A percentile compares a stretch with the other conserved stretches of the same genome.
These are phyloP conservation scores for Teratosphaeria destructans DNA, from an alignment of 2,329 filamentous ascomycete species.

Conservation along the genomic window DNA sequence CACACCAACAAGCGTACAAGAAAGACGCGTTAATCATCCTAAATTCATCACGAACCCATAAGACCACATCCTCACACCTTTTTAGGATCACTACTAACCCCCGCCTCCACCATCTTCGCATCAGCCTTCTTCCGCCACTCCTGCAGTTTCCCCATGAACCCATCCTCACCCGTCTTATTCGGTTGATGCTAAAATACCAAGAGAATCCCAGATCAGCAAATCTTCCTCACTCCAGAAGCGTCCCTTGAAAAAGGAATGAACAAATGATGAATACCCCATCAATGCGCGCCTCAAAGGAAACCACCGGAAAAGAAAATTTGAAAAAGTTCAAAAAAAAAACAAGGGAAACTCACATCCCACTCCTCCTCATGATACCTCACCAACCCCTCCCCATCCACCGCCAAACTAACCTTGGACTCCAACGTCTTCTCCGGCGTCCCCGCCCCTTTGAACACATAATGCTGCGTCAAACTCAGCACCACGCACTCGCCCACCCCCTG, in stretches of 20 bases:
- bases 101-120: slow-evolving; percentile 18
- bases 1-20: too few relatives aligned
- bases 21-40: background rate
- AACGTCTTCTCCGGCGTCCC: slow-evolving; percentile 19
- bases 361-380: slow-evolving; percentile 20
- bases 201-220: background rate
- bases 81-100: slow-evolving; percentile 13
- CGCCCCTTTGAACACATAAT: slow-evolving; percentile 20
- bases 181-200: slow-evolving; percentile 6
- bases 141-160: slow-evolving; percentile 18
- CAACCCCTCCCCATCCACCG: slow-evolving; percentile 13
- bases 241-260: too few relatives aligned
- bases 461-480: slow-evolving; percentile 16
- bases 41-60: background rate
- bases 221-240: too few relatives aligned
- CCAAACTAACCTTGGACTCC: slow-evolving; percentile 17
- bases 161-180: slow-evolving; percentile 18
- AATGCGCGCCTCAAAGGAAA: too few relatives aligned
- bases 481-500: slow-evolving; percentile 2
- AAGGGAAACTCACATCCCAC: slow-evolving; percentile 11
- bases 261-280: too few relatives aligned
- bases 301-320: background rate
- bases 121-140: slow-evolving; percentile 19
- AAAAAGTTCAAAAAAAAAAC: background rate
- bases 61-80: slow-evolving; percentile 4